Percentiles rank a stretch among this genome's conserved stretches.
These are phyloP conservation scores for Calocybe gangraenosa DNA, from an alignment of 768 basidiomycete genomes.

Conservation along the genomic window DNA sequence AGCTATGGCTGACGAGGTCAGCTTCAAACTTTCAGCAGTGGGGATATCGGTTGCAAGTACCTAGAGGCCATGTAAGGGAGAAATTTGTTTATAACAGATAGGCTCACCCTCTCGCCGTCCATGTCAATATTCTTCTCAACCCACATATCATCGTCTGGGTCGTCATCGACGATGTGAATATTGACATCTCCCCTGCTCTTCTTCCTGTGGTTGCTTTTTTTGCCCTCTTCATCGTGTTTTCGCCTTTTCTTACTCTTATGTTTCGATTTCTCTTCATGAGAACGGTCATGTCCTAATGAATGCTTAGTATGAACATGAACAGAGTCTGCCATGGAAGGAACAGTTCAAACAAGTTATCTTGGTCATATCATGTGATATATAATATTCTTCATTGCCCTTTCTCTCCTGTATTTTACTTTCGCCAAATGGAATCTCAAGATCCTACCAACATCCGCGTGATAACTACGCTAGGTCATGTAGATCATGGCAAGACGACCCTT, in stretches of 20 bases:
- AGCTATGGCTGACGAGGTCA: slow-evolving; percentile 56
- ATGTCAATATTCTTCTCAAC: slow-evolving; percentile 82
- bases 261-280: slow-evolving; percentile 36
- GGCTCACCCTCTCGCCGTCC: slow-evolving; percentile 68
- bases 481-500: slow-evolving; percentile 94
- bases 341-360: background rate
- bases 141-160: slow-evolving; percentile 76
- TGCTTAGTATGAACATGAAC: slow-evolving; percentile 10
- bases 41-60: slow-evolving; percentile 72
- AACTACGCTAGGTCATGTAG: slow-evolving; percentile 86
- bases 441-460: slow-evolving; percentile 64
- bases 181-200: slow-evolving; percentile 38
- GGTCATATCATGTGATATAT: slow-evolving; percentile 20
- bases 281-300: slow-evolving; percentile 29
- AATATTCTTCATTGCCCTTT: slow-evolving; percentile 3
- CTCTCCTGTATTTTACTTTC: background rate
- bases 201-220: slow-evolving; percentile 37
- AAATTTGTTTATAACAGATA: background rate
- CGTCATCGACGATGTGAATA: slow-evolving; percentile 62
- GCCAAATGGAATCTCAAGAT: slow-evolving; percentile 33
- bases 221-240: slow-evolving; percentile 39
- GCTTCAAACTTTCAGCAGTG: slow-evolving; percentile 63
- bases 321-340: slow-evolving; percentile 13
- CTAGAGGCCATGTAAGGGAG: slow-evolving; percentile 30
- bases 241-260: slow-evolving; percentile 53